Conservation (phyloP, 1,284 basidiomycete species). For the Entoloma clypeatum region DNA sequence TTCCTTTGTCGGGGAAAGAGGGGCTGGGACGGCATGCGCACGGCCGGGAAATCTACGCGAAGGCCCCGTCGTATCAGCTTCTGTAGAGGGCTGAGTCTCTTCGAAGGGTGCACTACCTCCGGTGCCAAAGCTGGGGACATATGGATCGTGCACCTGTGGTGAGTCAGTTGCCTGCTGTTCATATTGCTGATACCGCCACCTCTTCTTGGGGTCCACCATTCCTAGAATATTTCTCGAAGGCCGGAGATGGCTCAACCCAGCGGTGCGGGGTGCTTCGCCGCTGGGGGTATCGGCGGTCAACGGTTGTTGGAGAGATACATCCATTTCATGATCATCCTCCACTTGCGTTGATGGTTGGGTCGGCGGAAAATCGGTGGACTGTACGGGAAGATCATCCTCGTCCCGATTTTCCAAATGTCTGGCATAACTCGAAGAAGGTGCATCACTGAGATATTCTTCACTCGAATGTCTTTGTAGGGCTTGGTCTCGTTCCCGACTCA, state of each 20-base stretch:
- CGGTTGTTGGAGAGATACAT: slow-evolving; percentile 8
- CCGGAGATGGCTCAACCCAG: slow-evolving; percentile 16
- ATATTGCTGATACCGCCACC: slow-evolving; percentile 27
- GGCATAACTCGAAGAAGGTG: slow-evolving; percentile 28
- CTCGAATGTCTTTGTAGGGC: slow-evolving; percentile 10
- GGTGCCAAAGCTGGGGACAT: not conserved
- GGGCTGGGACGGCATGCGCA: not conserved
- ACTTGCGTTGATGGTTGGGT: slow-evolving; percentile 32
- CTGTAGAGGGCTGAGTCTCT: slow-evolving; percentile 6
- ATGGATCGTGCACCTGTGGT: not conserved
- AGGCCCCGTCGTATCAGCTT: slow-evolving; percentile 1
- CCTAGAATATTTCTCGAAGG: slow-evolving; percentile 24
- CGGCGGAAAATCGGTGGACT: slow-evolving; percentile 15
- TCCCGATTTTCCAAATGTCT: slow-evolving; percentile 22
- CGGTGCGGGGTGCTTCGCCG: slow-evolving; percentile 4
- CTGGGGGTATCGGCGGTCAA: slow-evolving; percentile 7
- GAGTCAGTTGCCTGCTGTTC: slow-evolving; percentile 3
- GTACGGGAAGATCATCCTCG: slow-evolving; percentile 16
- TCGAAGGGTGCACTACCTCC: not conserved
- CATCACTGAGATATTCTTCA: slow-evolving; percentile 24
- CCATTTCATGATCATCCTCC: slow-evolving; percentile 15
- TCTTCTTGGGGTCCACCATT: slow-evolving; percentile 26
- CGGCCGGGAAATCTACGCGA: slow-evolving; percentile 3
- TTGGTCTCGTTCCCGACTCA: slow-evolving; percentile 8
- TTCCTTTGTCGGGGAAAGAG: not conserved